Base-by-base conservation (phyloP, 176 grass and related monocot species). In the Typha latifolia region DNA sequence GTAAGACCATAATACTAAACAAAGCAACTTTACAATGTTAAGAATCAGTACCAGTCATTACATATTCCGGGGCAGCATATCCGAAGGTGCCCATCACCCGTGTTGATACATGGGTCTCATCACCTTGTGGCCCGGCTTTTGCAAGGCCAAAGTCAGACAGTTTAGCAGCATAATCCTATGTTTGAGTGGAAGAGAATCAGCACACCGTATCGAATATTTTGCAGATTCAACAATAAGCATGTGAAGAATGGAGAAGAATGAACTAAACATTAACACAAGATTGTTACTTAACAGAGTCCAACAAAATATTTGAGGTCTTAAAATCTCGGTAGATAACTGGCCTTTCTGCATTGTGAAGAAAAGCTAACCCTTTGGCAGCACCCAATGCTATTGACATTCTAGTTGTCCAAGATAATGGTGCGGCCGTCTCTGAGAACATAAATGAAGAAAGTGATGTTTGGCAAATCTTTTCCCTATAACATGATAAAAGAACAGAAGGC, bases 291-390 rank as follows among this genome's bases (percentile, higher is more conserved):
- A 93, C 94, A 68, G 94, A 99, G 77, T 99, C 94, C 64, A 99
- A 79, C 68, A 99, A 88, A 80, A 99, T 99, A 81, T 99, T 99
- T 71, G 94, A 99, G 67, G 94, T 99, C 82, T 99, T 99, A 71
- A 99, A 99, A 85, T 99, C 94, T 59, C 94, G 82, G 73, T 99
- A 99, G 72, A 99, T 99, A 61, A 99, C 82, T 31, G 89, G 86
- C 65, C 79, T 93, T 86, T 93, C 84, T 29, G 94, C 86, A 69
- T 90, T 93, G 71, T 99, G 94, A 64, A 99, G 94, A 66, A 90
- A 93, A 78, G 94, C 94, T 34, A 99, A 64, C 12, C 94, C 94
- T 85, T 99, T 93, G 71, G 94, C 94, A 76, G 94, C 94, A 66
- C 94, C 94, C 34, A 93, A 66, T 79, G 94, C 94, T 24, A 99